A percentile compares a stretch with the other conserved stretches of the same genome.
Conservation (phyloP, 1,284 basidiomycete genomes). For the Somion occarium region DNA sequence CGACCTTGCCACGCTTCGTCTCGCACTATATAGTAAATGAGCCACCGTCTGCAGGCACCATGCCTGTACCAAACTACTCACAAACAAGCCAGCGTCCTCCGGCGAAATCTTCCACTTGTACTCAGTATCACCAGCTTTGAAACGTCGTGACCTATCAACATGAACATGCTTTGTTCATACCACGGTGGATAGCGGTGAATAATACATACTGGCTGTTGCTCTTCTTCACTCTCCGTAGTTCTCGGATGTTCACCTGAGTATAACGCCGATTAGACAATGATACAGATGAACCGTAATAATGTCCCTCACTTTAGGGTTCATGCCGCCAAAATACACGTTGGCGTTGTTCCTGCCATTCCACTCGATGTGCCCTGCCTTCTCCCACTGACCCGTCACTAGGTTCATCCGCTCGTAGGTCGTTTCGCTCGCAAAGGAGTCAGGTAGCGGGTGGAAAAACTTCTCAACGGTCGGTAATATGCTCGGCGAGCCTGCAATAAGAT, state of each 20-base stretch:
- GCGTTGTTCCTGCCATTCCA: conserved; percentile 44
- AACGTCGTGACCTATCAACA: conserved; percentile 44
- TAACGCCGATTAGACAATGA: too few relatives aligned
- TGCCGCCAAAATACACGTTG: conserved; percentile 40
- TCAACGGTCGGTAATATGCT: too few relatives aligned
- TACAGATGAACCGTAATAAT: not conserved
- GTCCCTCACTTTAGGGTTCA: not conserved
- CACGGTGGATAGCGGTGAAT: not conserved
- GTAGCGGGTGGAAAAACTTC: conserved; percentile 50
- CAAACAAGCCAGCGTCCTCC: conserved; percentile 41
- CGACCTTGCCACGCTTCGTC: conserved; percentile 40
- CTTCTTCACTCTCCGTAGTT: conserved; percentile 47
- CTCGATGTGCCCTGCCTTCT: conserved; percentile 48
- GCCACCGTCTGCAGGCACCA: not conserved
- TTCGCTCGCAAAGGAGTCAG: conserved; percentile 37
- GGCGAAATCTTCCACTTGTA: conserved; percentile 58
- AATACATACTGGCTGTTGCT: conserved; percentile 42
- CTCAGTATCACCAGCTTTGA: conserved; percentile 43
- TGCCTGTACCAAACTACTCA: conserved; percentile 25
- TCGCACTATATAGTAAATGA: conserved; percentile 38
- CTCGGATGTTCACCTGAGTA: conserved; percentile 38
- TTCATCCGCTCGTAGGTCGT: conserved; percentile 51
- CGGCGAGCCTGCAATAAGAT: not conserved
- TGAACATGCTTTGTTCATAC: not conserved
- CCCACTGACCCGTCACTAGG: conserved; percentile 36